Percentiles rank a stretch among this genome's conserved stretches.
Conservation (phyloP, 805 yeast species). For the Zygosaccharomyces pseudorouxii region DNA sequence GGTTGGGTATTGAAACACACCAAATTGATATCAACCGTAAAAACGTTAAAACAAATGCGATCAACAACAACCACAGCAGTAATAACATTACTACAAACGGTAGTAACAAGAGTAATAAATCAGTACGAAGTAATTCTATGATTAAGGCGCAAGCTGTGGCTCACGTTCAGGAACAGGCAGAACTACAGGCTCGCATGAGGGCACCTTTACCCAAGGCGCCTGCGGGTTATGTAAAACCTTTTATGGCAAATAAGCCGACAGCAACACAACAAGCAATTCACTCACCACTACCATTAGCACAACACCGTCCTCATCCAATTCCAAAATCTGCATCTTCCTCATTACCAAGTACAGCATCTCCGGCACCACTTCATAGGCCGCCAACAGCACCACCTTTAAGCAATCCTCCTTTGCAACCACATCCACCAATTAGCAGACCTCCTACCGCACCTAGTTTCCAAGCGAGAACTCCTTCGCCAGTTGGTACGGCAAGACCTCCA, state of each 20-base stretch:
- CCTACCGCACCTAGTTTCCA: conserved; percentile 14
- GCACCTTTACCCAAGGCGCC: background rate
- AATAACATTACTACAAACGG: background rate
- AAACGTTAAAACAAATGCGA: background rate
- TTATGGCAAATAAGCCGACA: background rate
- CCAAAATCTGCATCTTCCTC: background rate
- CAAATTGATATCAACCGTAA: background rate
- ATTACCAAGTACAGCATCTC: background rate
- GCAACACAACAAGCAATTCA: background rate
- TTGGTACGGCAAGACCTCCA: background rate
- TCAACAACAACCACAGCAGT: background rate
- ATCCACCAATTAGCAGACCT: conserved; percentile 3
- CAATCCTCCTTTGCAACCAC: conserved; percentile 9
- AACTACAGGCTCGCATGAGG: conserved; percentile 2
- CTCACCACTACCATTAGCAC: too few species aligned
- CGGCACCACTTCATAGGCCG: background rate
- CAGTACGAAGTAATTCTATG: conserved; percentile 6
- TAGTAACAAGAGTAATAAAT: background rate
- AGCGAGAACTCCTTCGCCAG: conserved; percentile 1
- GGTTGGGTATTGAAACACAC: conserved; percentile 25
- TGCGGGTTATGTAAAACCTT: background rate
- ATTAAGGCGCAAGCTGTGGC: background rate
- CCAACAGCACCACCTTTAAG: background rate
- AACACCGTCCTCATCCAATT: background rate
- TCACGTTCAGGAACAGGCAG: conserved; percentile 1